Evolutionary conservation across 257 asterid genomes (phyloP).

Genomic region (Haberlea rhodopensis): DNA sequence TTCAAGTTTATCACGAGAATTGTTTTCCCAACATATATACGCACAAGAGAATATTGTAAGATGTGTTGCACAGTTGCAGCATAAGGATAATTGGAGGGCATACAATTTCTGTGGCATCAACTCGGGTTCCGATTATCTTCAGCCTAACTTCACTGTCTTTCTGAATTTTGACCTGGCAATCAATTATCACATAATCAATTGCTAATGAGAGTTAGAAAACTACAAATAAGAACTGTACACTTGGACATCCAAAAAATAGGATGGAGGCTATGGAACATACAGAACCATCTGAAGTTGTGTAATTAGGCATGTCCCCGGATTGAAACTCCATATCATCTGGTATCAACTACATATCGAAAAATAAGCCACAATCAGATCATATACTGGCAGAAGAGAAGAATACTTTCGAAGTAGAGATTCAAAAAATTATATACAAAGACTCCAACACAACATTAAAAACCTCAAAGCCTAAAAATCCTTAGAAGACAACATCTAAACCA

Average conservation of each 20-base stretch:
- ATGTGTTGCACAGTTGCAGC: background rate
- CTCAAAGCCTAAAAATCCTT: background rate
- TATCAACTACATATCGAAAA: conserved; percentile 55
- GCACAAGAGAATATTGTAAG: background rate
- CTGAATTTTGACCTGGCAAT: conserved; percentile 54
- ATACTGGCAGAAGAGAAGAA: conserved; percentile 3
- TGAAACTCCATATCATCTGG: conserved; percentile 99
- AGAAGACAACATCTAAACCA: background rate
- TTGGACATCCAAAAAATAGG: conserved; percentile 17
- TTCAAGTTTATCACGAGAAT: background rate
- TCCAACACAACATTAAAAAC: background rate
- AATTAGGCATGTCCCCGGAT: conserved; percentile 85
- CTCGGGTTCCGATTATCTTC: conserved; percentile 64
- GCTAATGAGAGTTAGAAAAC: conserved; percentile 11
- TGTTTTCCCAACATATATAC: background rate
- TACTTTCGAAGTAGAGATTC: background rate
- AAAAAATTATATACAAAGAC: background rate
- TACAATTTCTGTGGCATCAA: conserved; percentile 89
- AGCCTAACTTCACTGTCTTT: conserved; percentile 62
- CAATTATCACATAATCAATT: conserved; percentile 19
- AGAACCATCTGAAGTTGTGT: conserved; percentile 89
- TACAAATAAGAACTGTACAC: background rate
- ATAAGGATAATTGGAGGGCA: conserved; percentile 24
- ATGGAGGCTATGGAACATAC: conserved; percentile 28
- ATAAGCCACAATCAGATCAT: conserved; percentile 1